phyloP scores from a whole-genome alignment of 169 alveolate genomes.

The Plasmodium gonderi region DNA sequence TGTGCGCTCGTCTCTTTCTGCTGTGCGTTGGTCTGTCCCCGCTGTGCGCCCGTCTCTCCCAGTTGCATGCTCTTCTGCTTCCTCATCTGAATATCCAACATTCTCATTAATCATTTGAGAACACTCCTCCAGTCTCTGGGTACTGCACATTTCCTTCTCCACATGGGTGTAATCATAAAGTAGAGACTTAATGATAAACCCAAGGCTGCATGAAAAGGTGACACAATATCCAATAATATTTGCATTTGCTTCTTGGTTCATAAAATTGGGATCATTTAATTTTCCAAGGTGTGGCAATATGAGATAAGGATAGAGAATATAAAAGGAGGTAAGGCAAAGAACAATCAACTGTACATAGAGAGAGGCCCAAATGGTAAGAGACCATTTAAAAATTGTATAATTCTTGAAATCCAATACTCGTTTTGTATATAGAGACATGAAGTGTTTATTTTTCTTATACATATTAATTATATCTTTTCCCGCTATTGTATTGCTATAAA shows the following conservation, averaged over 20 bases:
- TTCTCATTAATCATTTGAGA: conserved; percentile 16
- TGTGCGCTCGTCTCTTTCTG: not conserved
- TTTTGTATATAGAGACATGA: not conserved
- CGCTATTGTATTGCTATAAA: conserved; percentile 76
- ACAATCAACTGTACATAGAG: conserved; percentile 33
- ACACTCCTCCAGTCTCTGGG: conserved; percentile 65
- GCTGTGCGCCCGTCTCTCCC: too few species aligned
- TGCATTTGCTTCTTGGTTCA: not conserved
- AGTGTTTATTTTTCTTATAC: conserved; percentile 29
- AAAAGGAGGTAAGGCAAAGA: conserved; percentile 3
- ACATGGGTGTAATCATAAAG: conserved; percentile 69
- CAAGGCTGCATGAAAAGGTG: conserved; percentile 47
- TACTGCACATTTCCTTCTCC: conserved; percentile 80
- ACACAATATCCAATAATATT: conserved; percentile 36
- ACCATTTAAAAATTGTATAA: conserved; percentile 34
- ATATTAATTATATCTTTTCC: conserved; percentile 77
- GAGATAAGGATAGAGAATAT: conserved; percentile 45
- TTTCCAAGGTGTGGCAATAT: not conserved
- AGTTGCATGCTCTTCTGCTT: not conserved
- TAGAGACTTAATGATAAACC: conserved; percentile 12
- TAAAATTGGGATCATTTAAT: not conserved
- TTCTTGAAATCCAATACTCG: conserved; percentile 1
- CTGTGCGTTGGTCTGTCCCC: too few species aligned
- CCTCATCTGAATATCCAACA: not conserved
- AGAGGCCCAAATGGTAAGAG: conserved; percentile 68